A percentile compares a stretch with the other conserved stretches of the same genome.
Conservation (phyloP, 306 rosid genomes). For the Macrotyloma uniflorum region DNA sequence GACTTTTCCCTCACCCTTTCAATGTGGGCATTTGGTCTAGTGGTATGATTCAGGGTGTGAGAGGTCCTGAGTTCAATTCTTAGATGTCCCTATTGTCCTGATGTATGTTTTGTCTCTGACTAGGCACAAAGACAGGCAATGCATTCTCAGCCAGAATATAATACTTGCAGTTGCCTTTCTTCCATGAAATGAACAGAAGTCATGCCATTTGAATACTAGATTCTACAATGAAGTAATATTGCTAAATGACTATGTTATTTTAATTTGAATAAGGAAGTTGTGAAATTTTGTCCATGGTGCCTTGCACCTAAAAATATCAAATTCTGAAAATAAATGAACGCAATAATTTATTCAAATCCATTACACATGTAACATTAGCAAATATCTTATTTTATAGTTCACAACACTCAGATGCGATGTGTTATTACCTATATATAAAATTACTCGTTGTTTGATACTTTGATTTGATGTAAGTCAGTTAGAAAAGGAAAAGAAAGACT, state of each 20-base stretch:
- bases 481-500: slow-evolving; percentile 17
- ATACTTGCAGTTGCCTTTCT: neutral
- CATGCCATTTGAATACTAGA: too few relatives aligned
- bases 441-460: too few relatives aligned
- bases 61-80: slow-evolving; percentile 61
- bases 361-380: slow-evolving; percentile 16
- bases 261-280: neutral
- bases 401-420: too few relatives aligned
- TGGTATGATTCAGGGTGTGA: slow-evolving; percentile 79
- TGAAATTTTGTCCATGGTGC: neutral
- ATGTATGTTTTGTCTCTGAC: too few relatives aligned
- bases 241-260: neutral
- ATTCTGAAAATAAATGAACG: slow-evolving; percentile 8
- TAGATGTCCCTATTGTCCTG: slow-evolving; percentile 4
- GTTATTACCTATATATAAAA: too few relatives aligned
- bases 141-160: too few relatives aligned
- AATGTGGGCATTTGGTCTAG: slow-evolving; percentile 61
- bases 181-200: too few relatives aligned
- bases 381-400: neutral
- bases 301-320: neutral
- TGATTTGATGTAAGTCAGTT: slow-evolving; percentile 17
- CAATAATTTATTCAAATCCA: slow-evolving; percentile 25
- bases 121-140: neutral
- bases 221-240: neutral
- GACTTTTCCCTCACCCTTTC: neutral